Evolutionary conservation across 2,329 filamentous ascomycete genomes (phyloP).

Genomic region (Pseudogymnoascus sp.): DNA sequence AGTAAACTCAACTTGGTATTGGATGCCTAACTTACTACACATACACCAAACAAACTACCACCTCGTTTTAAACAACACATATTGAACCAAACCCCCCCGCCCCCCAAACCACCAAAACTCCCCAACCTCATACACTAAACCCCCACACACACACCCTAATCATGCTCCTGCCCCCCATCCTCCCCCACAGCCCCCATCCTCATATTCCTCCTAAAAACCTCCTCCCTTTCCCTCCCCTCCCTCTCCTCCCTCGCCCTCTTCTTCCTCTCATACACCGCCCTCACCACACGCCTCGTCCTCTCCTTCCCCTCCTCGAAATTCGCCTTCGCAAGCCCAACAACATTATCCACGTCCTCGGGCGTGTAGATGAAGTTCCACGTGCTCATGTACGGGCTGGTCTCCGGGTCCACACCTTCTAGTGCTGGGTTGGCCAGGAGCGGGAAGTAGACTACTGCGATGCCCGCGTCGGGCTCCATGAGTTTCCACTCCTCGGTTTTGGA

Average conservation of each 20-base stretch:
- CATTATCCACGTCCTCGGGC: conserved; percentile 77
- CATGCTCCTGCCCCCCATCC: conserved; percentile 39
- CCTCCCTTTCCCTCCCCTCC: conserved; percentile 33
- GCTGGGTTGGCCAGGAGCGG: conserved; percentile 78
- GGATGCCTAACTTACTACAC: not conserved
- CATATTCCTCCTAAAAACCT: conserved; percentile 38
- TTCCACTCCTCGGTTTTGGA: conserved; percentile 58
- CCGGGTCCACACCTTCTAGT: conserved; percentile 73
- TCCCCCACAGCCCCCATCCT: conserved; percentile 45
- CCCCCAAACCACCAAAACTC: not conserved
- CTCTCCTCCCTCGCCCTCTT: conserved; percentile 54
- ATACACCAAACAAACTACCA: not conserved
- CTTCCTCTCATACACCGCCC: conserved; percentile 89
- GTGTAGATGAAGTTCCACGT: conserved; percentile 99
- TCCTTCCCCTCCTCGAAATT: conserved; percentile 81
- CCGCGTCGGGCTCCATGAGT: conserved; percentile 67
- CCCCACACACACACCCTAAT: conserved; percentile 30
- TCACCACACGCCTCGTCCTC: conserved; percentile 67
- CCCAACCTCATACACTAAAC: not conserved
- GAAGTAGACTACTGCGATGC: conserved; percentile 83
- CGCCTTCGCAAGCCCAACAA: conserved; percentile 70
- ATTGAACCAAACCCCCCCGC: not conserved
- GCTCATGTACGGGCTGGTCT: conserved; percentile 73
- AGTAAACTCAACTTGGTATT: not conserved
- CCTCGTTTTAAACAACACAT: not conserved